Evolutionary conservation across 768 basidiomycete species (phyloP), one percentile per base, ranked within the genome.

Genomic region (Tubosaeta sp.): DNA sequence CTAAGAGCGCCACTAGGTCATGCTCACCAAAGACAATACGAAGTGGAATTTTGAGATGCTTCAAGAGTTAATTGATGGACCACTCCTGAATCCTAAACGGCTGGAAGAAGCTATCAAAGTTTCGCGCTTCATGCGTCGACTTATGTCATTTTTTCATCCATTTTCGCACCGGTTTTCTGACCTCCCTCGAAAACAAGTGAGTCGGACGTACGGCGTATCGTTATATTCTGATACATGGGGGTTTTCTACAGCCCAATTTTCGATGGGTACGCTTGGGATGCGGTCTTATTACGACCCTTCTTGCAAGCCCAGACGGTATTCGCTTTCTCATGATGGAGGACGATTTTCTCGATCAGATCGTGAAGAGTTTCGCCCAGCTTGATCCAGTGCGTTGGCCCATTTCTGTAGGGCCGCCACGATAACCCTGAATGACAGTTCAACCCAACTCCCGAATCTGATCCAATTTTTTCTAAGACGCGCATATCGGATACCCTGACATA

Each of bases 101-200:
- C 78, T 98, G 66, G 95, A 99, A 63, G 96, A 99, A 69, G 91
- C 92, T 3, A 90, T 95, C 63, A 88, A 86, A 63, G 91, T 86
- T 13, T 86, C 89, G 12, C 83, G 90, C 57, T 95, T 94, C 58
- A 84, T 95, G 49, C 81, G 87, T n/a, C 77, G 91, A 30, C 71
- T 99, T n/a, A 84, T 95, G 76, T 79, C 83, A 0, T 98, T 98
- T 73, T 97, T 88, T 65, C 88, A 95, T 63, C 96, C 96, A 1
- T 87, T 90, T 65, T 86, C 75, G 50, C 86, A 86, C 67, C 82
- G 90, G 14, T 98, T 96, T 68, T 88, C 90, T 3, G 87, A 91
- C 58, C 76, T 97, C 61, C 79, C 80, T 21, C 79, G 80, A 56
- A 83, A 76, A 38, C 84, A 82, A 67, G 94, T 79, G 48, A 49